Evolutionary conservation across 495 filamentous ascomycete genomes (phyloP), one percentile per base, ranked within the genome.

Genomic region (Aspergillus coremiiformis): DNA sequence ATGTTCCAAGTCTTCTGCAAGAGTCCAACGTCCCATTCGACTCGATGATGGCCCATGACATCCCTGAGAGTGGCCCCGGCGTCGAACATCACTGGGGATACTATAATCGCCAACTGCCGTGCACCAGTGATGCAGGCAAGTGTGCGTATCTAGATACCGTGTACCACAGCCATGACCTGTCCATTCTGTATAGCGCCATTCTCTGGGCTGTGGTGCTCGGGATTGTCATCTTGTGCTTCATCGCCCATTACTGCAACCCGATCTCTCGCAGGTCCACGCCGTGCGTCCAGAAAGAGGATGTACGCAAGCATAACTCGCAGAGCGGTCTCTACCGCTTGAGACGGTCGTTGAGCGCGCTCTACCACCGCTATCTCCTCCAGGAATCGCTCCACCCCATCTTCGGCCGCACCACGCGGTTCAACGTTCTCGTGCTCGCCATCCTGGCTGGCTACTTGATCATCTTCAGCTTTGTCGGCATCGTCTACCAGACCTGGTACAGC

Each of bases 141-240:
- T 86, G 83, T 62, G 81, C 67, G 21, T 85, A 85, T 60, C 72
- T 85, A 4, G 82, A 84, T 60, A 68, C 66, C 12, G 80, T 82
- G 39, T 86, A 85, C 62, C 64, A 62, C 21, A 72, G 74, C 30
- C 82, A 86, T 55, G 79, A 82, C 53, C 47, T 69, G 17, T 74
- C 72, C 5, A 82, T 85, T 75, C 57, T 81, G 10, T 85, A 85
- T 56, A 75, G 72, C 6, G 77, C 77, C 54, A 81, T 84, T 50
- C 54, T 86, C 26, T 85, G 82, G 81, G 72, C 73, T 0, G 74
- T 71, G 12, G 70, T 85, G 44, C 65, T 66, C 5, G 76, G 70
- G 0, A 66, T 83, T 15, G 55, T 83, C 0, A 55, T 82, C 0
- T 45, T 78, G 6, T 81, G 73, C 74, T 68, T 69, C 21, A 29